Evolutionary conservation across 345 rosid species (phyloP), one percentile per base, ranked within the genome.

Genomic region (Pugionium dolabratum): DNA sequence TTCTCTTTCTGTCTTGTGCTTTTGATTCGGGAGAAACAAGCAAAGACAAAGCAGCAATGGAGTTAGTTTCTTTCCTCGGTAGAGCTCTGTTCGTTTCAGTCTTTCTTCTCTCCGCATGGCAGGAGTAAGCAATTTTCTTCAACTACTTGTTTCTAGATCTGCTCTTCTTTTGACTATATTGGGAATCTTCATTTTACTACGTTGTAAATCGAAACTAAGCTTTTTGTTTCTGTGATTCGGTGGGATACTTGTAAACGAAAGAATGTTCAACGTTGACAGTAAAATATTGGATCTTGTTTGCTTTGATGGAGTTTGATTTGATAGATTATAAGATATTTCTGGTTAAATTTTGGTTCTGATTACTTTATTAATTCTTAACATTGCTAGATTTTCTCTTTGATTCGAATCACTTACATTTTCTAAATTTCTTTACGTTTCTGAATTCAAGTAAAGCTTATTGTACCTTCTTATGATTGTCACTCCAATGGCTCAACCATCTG

Each of bases 61-160:
- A 69, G 71, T 69, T 79, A 2, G 64, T 47, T 41, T 82, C 95
- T 2, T 83, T 85, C 51, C 43, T 85, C 29, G 90, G 94, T 9
- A 79, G 90, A 76, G 85, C 83, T 40, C 79, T 87, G 47, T 85
- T 87, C 69, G 90, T 81, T 10, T 83, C 94, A 36, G 73, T 87
- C 47, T 87, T 87, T 62, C 75, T 87, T 68, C 84, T 87, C 59
- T 82, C 90, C 30, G 95, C 95, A 55, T 87, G 81, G 84, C 85
- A 87, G 67, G 84, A 82, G 95, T 85, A 83, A 80, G 71, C 54
- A 33, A 59, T 3, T 40, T 7, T 41, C 51, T 52, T 42, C 44
- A 34, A 27, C 4, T 26, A 9, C n/a, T 39, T 9, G 2, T n/a
- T 43, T 36, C 10, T 46, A 70, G 79, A 79, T 81, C 78, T 78